Percentiles rank a stretch among this genome's conserved stretches.
phyloP scores from a whole-genome alignment of 2,329 filamentous ascomycete genomes.

The Myriosclerotinia scirpicola region DNA sequence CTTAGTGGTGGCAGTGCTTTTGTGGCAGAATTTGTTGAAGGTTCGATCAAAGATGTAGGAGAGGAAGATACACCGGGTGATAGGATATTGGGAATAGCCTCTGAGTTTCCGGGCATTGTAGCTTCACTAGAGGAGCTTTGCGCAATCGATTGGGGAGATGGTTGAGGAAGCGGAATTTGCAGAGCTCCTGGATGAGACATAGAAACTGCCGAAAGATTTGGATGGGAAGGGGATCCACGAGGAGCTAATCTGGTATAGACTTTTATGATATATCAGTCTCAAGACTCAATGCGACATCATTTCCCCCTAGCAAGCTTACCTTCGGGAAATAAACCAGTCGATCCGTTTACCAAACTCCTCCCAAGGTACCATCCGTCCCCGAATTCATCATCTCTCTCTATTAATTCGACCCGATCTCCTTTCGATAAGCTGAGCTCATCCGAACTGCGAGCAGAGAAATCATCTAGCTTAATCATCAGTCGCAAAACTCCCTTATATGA shows the following conservation, averaged over 20 bases:
- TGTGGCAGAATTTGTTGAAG: neutral
- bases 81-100: neutral
- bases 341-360: constrained; percentile 69
- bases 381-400: constrained; percentile 86
- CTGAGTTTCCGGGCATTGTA: neutral
- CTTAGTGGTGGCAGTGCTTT: constrained; percentile 41
- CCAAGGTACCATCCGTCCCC: constrained; percentile 85
- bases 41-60: constrained; percentile 1
- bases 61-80: constrained; percentile 1
- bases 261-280: constrained; percentile 31
- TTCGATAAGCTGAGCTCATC: constrained; percentile 90
- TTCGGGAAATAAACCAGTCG: constrained; percentile 80
- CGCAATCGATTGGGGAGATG: constrained; percentile 1
- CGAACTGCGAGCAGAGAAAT: constrained; percentile 86
- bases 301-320: constrained; percentile 49
- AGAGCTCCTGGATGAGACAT: constrained; percentile 24
- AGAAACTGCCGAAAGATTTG: constrained; percentile 29
- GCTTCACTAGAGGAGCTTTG: neutral
- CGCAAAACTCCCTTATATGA: constrained; percentile 8
- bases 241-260: constrained; percentile 42
- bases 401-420: constrained; percentile 78
- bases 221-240: constrained; percentile 37
- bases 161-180: constrained; percentile 24
- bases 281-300: constrained; percentile 10
- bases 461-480: constrained; percentile 56